Evolutionary conservation across 805 yeast species (phyloP), one percentile per base, ranked within the genome.

Genomic region (Candida insectorum): DNA sequence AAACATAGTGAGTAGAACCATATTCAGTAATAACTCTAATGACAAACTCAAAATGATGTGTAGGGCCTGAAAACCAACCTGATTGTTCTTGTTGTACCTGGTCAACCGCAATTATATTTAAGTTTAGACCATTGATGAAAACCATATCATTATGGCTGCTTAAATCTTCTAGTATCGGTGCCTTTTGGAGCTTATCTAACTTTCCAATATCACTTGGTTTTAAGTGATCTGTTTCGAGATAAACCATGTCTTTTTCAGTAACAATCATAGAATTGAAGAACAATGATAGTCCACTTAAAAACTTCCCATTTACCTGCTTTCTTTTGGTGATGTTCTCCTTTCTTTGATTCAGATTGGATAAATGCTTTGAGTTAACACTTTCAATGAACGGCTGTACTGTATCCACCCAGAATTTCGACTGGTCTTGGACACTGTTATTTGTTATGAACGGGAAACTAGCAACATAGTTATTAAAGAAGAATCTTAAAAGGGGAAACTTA

Each of bases 361-460:
- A 76, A 26, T 77, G 75, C 53, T 85, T 77, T 14, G 70, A 60
- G 56, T 85, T 81, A 61, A 93, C 80, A 35, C 81, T 74, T 51
- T 88, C 95, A 49, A 82, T 75, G 49, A 89, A 86, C 16, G 80
- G 79, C 58, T 89, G 96, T 0, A 88, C 79, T 30, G 81, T 80
- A 28, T 64, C 68, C 31, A 76, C 75, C 96, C 97, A 91, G 49
- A 91, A 85, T 31, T 39, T 39, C 11, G 20, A 14, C 45, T 77
- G 76, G 26, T 73, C 71, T 27, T 74, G 69, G 25, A 70, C 60
- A 1, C 67, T 47, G 31, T 65, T 60, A 31, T 61, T 62, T 13
- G 79, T 57, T 20, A 93, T 63, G 49, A 88, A 81, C 0, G 98
- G 97, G 47, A 91, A 82, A 1, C 81, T 75, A 33, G 69, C 65